Evolutionary conservation across 495 filamentous ascomycete genomes (phyloP).

Genomic region (Xylaria curta): DNA sequence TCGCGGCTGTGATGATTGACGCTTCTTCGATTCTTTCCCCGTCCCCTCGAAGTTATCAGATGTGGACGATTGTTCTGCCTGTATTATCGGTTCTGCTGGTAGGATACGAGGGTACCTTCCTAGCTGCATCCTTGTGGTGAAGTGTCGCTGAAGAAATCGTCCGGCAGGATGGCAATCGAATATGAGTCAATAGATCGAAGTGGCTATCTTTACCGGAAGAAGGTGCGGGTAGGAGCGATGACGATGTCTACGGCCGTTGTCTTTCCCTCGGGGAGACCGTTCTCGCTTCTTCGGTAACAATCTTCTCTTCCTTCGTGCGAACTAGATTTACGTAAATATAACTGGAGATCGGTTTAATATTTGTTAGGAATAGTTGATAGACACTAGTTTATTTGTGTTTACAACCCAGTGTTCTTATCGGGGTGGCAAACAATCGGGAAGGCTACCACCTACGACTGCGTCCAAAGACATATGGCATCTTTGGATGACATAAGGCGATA

Average conservation of each 20-base stretch:
- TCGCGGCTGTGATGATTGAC: slow-evolving; percentile 7
- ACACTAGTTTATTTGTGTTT: neutral
- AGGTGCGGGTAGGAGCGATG: too few species aligned
- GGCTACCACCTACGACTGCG: neutral
- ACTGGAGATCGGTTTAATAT: neutral
- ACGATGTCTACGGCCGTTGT: too few species aligned
- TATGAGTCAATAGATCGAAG: too few species aligned
- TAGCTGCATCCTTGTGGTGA: slow-evolving; percentile 8
- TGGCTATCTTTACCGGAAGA: too few species aligned
- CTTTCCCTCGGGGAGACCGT: too few species aligned
- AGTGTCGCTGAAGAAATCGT: neutral
- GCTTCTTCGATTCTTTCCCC: slow-evolving; percentile 12
- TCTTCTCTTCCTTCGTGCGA: too few species aligned
- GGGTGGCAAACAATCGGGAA: neutral
- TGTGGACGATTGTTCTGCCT: neutral
- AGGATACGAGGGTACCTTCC: slow-evolving; percentile 21
- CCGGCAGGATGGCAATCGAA: neutral
- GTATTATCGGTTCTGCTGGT: neutral
- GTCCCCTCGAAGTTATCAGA: neutral
- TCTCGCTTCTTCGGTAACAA: too few species aligned
- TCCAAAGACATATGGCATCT: neutral
- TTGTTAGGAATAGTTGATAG: neutral
- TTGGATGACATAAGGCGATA: neutral
- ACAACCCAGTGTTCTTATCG: neutral
- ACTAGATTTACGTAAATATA: neutral